A percentile compares a stretch with the other conserved stretches of the same genome.
phyloP scores from a whole-genome alignment of 208 protist species.

The Herpetomonas muscarum region DNA sequence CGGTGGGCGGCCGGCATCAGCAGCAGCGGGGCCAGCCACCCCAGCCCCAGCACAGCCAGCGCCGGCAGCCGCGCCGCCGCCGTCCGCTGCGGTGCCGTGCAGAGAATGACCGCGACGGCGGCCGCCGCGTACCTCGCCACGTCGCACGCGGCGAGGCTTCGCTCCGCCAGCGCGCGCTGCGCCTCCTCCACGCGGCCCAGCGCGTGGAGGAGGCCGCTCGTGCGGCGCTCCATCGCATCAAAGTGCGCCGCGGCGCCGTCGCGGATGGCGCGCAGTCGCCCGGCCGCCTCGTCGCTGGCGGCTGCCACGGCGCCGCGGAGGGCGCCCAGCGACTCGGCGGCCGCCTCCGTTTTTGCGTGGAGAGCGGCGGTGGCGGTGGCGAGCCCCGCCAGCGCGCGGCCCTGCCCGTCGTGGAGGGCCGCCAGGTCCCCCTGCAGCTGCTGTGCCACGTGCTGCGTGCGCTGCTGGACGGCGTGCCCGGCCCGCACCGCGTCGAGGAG shows the following conservation, averaged over 20 bases:
- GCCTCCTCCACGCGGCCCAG: slow-evolving; percentile 50
- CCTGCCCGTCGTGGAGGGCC: slow-evolving; percentile 31
- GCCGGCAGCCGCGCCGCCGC: slow-evolving; percentile 51
- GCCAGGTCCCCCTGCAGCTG: slow-evolving; percentile 29
- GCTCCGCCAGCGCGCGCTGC: slow-evolving; percentile 32
- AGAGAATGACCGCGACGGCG: slow-evolving; percentile 19
- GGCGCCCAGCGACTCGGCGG: slow-evolving; percentile 15
- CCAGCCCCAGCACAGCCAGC: slow-evolving; percentile 22
- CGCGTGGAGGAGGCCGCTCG: slow-evolving; percentile 30
- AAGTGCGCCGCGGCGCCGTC: slow-evolving; percentile 31
- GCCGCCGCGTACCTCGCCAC: slow-evolving; percentile 13
- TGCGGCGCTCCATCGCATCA: slow-evolving; percentile 41
- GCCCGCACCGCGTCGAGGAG: slow-evolving; percentile 15
- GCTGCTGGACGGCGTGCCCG: slow-evolving; percentile 31
- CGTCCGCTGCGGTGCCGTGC: slow-evolving; percentile 40
- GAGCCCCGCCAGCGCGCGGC: slow-evolving; percentile 26
- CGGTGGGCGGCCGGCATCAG: slow-evolving; percentile 15
- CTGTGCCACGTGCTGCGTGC: slow-evolving; percentile 21
- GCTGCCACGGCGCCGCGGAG: slow-evolving; percentile 24
- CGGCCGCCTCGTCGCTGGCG: slow-evolving; percentile 22
- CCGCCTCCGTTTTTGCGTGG: slow-evolving; percentile 15
- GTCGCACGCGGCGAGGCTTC: slow-evolving; percentile 23
- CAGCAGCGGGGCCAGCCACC: slow-evolving; percentile 27
- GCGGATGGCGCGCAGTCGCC: slow-evolving; percentile 24
- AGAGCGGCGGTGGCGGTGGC: slow-evolving; percentile 9